Base-by-base conservation (phyloP, 108 stramenopile species). In the Pseudonitzschia delicatissima region DNA sequence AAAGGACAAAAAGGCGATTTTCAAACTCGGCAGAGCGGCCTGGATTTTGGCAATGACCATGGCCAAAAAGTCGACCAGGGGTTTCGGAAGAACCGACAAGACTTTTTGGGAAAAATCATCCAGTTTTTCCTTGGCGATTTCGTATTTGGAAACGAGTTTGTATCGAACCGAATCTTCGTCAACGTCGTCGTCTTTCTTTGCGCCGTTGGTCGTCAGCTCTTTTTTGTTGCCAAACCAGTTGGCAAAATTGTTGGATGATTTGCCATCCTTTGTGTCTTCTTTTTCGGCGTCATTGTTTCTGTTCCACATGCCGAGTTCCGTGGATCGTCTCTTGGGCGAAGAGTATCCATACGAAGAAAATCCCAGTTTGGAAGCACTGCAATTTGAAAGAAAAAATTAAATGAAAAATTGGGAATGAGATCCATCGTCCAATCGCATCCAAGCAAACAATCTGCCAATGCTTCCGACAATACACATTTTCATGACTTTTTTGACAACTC, bases 1-100 rank as follows among this genome's bases (percentile, higher is more conserved):
- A 57, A 85, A 85, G 49, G 73, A 72, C 17, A 75, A 28, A 25
- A 78, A 17, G 17, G 66, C 73, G 9, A 71, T 48, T 45, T 61
- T 63, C 17, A 73, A 31, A 18, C 28, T 21, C 7, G 72, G 72
- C 2, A 73, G 32, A 7, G 35, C 55, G 7, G 18, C 7, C 17
- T 27, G 21, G 13, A 65, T 18, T 21, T 36, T 65, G 27, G 40
- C 49, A 26, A 34, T 48, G 8, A 73, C 20, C 9, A 8, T 65
- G 32, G 64, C 45, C 42, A 73, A 28, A 23, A 66, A 13, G 18
- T 63, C 64, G 0, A 53, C 39, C 2, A 66, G 6, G 44, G 64
- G 64, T 17, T 18, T 33, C 11, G 72, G 72, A 39, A 73, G 33
- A 27, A n/a, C 26, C 12, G 45, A 47, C 17, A 59, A 4, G n/a